Evolutionary conservation across 2,329 filamentous ascomycete species (phyloP).

Genomic region (Fusarium falciforme): DNA sequence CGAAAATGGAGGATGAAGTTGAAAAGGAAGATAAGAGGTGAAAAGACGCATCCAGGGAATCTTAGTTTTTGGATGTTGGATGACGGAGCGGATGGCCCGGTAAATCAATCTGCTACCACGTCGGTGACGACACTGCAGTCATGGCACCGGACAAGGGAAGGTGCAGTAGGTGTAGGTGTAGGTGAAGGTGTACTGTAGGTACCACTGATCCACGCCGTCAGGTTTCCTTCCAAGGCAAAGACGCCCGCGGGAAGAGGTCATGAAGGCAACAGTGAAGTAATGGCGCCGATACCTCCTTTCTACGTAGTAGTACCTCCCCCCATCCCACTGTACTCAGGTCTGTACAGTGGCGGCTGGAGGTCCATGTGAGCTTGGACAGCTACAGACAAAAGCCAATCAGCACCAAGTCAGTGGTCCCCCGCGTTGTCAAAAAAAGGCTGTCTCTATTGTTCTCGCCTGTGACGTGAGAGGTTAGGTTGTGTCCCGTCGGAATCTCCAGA

Average conservation of each 20-base stretch:
- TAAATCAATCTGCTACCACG: background rate
- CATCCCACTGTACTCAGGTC: background rate
- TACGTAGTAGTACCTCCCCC: background rate
- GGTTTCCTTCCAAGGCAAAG: slow-evolving; percentile 30
- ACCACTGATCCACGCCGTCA: slow-evolving; percentile 26
- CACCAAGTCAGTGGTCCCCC: slow-evolving; percentile 19
- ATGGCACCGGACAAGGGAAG: slow-evolving; percentile 22
- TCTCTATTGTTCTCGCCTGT: background rate
- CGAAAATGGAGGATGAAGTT: background rate
- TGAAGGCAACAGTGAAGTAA: slow-evolving; percentile 25
- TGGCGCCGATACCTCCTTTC: background rate
- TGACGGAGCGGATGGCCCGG: slow-evolving; percentile 34
- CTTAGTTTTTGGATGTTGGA: background rate
- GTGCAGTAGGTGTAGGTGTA: background rate
- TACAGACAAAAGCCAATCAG: slow-evolving; percentile 23
- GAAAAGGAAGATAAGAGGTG: slow-evolving; percentile 10
- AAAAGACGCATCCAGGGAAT: background rate
- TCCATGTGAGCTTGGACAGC: background rate
- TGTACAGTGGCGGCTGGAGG: background rate
- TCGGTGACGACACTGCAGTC: slow-evolving; percentile 28
- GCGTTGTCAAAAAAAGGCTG: slow-evolving; percentile 6
- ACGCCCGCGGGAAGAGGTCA: background rate
- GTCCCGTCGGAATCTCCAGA: background rate
- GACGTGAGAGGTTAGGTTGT: background rate
- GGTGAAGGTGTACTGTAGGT: background rate